Conservation (phyloP, 2,329 filamentous ascomycete species). For the Shiraia bambusicola region DNA sequence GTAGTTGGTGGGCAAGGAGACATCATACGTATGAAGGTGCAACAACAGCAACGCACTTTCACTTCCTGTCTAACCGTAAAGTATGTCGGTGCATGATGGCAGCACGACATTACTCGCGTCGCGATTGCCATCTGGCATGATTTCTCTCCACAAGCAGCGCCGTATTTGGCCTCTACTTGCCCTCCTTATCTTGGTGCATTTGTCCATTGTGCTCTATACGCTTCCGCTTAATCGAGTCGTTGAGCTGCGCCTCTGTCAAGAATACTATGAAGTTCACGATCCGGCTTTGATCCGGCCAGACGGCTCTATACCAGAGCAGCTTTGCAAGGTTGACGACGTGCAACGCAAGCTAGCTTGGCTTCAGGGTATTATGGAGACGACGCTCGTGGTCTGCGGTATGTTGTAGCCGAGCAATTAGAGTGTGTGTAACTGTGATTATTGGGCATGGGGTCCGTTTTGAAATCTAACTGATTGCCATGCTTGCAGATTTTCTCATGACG, state of each 20-base stretch:
- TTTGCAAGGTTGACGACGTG: conserved; percentile 57
- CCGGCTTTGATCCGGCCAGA: conserved; percentile 39
- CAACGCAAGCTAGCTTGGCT: conserved; percentile 56
- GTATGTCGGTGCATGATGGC: conserved; percentile 5
- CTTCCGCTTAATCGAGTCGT: conserved; percentile 43
- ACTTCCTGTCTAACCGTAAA: neutral
- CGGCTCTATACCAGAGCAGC: conserved; percentile 51
- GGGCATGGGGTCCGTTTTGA: conserved; percentile 1
- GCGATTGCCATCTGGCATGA: conserved; percentile 8
- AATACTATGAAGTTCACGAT: conserved; percentile 51
- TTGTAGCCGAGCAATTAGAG: too few species aligned
- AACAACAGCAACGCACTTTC: neutral
- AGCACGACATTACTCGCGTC: conserved; percentile 9
- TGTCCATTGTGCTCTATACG: conserved; percentile 38
- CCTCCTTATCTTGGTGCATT: conserved; percentile 37
- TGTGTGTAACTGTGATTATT: conserved; percentile 3
- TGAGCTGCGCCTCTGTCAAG: conserved; percentile 47
- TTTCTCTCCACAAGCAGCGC: conserved; percentile 2
- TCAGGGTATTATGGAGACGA: conserved; percentile 50
- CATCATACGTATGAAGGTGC: neutral
- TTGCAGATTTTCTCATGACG: conserved; percentile 37
- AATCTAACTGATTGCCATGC: conserved; percentile 8
- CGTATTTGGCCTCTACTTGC: conserved; percentile 32
- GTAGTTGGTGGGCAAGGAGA: neutral
- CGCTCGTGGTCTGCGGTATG: conserved; percentile 40